A percentile compares a stretch with the other conserved stretches of the same genome.
Conservation (phyloP, 2,329 filamentous ascomycete species). For the Stachybotrys elegans region DNA sequence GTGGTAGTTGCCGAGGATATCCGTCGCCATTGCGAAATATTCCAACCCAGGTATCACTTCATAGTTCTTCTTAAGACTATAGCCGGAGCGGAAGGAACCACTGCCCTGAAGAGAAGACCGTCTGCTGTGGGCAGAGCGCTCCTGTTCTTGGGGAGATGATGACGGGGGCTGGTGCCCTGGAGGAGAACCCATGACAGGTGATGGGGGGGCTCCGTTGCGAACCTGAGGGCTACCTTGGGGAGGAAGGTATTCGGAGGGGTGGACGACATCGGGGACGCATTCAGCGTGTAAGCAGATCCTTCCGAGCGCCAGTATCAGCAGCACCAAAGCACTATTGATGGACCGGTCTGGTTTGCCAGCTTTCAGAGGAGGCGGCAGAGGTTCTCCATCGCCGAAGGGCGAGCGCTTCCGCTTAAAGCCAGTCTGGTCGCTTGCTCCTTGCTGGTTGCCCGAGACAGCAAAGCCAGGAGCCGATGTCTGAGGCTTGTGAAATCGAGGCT, state of each 20-base stretch:
- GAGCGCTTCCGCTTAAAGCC: slow-evolving; percentile 54
- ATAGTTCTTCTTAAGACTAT: slow-evolving; percentile 53
- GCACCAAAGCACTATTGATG: slow-evolving; percentile 73
- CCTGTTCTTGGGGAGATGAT: slow-evolving; percentile 49
- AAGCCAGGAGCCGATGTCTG: slow-evolving; percentile 25
- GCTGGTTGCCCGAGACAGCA: slow-evolving; percentile 22
- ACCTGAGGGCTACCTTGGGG: slow-evolving; percentile 31
- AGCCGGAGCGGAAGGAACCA: slow-evolving; percentile 19
- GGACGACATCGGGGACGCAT: slow-evolving; percentile 53
- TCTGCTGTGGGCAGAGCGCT: slow-evolving; percentile 39
- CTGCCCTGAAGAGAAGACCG: slow-evolving; percentile 46
- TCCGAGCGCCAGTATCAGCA: slow-evolving; percentile 80
- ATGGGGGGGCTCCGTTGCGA: slow-evolving; percentile 47
- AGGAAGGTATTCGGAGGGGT: slow-evolving; percentile 22
- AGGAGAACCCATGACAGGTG: slow-evolving; percentile 52
- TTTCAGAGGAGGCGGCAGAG: slow-evolving; percentile 28
- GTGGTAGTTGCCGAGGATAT: slow-evolving; percentile 77
- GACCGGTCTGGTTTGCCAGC: slow-evolving; percentile 55
- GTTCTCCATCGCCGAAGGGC: slow-evolving; percentile 27
- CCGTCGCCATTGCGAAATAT: slow-evolving; percentile 81
- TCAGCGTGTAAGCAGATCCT: slow-evolving; percentile 64
- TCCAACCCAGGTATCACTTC: slow-evolving; percentile 85
- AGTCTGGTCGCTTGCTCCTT: slow-evolving; percentile 19
- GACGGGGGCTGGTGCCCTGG: slow-evolving; percentile 39
- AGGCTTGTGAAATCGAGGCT: slow-evolving; percentile 19